These are phyloP conservation scores for Gracilariopsis chorda DNA, from an alignment of 23 red algal genomes.

Conservation along the genomic window DNA sequence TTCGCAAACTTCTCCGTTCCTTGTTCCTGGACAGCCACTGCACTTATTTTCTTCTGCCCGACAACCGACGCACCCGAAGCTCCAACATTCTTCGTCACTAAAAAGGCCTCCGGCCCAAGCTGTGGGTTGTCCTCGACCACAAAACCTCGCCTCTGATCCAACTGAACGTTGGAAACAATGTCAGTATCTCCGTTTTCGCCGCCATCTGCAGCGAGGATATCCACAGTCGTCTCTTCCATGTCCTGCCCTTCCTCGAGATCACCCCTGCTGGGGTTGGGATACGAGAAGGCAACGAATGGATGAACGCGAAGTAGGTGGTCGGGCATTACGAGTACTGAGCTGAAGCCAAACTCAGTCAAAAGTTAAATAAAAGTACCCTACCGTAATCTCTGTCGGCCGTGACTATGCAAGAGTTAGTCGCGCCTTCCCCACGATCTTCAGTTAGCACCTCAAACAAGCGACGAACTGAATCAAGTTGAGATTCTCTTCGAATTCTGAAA, in stretches of 20 bases:
- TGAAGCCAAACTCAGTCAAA: neutral
- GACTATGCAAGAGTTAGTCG: neutral
- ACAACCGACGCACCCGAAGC: neutral
- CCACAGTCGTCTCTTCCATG: neutral
- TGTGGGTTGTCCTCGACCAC: conserved; percentile 25
- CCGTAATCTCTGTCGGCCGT: neutral
- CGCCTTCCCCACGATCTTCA: neutral
- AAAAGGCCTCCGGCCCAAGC: conserved; percentile 4
- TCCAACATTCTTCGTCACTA: conserved; percentile 1
- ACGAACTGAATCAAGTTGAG: neutral
- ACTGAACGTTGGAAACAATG: no score
- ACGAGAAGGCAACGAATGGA: neutral
- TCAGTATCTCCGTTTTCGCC: neutral
- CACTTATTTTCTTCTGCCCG: neutral
- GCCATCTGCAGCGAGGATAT: neutral
- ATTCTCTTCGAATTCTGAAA: neutral
- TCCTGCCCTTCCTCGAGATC: neutral
- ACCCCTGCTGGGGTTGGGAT: neutral
- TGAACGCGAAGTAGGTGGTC: conserved; percentile 12
- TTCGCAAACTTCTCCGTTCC: conserved; percentile 31
- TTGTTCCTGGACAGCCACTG: conserved; percentile 21
- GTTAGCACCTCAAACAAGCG: neutral
- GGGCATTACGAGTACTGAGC: neutral
- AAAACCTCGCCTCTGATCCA: neutral
- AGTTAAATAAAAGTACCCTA: neutral